Conservation (phyloP, 169 alveolate species). For the Plasmodium falciparum region DNA sequence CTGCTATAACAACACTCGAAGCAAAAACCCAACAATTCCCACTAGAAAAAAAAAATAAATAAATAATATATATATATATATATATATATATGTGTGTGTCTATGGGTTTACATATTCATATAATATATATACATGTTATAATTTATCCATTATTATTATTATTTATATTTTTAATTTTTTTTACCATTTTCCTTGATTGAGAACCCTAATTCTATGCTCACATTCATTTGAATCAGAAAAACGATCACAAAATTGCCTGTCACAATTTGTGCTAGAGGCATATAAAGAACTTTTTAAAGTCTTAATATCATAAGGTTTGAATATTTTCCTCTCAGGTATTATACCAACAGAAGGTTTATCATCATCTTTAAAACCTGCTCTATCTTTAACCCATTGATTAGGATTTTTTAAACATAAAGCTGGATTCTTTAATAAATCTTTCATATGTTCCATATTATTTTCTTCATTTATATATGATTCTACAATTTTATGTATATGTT, state of each 20-base stretch:
- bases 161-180: not conserved
- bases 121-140: not conserved
- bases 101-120: not conserved
- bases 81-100: not conserved
- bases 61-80: not conserved
- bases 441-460: slow-evolving; percentile 55
- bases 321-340: slow-evolving; percentile 42
- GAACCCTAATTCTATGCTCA: slow-evolving; percentile 43
- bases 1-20: slow-evolving; percentile 34
- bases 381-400: slow-evolving; percentile 43
- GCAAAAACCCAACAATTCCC: slow-evolving; percentile 76
- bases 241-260: slow-evolving; percentile 33
- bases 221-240: slow-evolving; percentile 62
- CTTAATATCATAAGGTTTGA: slow-evolving; percentile 25
- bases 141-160: not conserved
- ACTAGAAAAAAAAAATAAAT: not conserved
- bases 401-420: slow-evolving; percentile 62
- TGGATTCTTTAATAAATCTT: slow-evolving; percentile 30
- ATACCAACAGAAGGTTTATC: slow-evolving; percentile 55
- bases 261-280: slow-evolving; percentile 17
- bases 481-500: slow-evolving; percentile 20
- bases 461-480: slow-evolving; percentile 19
- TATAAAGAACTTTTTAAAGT: slow-evolving; percentile 42
- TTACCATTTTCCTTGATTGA: slow-evolving; percentile 71
- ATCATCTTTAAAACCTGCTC: slow-evolving; percentile 50